A percentile compares a stretch with the other conserved stretches of the same genome.
Conservation (phyloP, 2,329 filamentous ascomycete species). For the Calonectria pauciramosa region DNA sequence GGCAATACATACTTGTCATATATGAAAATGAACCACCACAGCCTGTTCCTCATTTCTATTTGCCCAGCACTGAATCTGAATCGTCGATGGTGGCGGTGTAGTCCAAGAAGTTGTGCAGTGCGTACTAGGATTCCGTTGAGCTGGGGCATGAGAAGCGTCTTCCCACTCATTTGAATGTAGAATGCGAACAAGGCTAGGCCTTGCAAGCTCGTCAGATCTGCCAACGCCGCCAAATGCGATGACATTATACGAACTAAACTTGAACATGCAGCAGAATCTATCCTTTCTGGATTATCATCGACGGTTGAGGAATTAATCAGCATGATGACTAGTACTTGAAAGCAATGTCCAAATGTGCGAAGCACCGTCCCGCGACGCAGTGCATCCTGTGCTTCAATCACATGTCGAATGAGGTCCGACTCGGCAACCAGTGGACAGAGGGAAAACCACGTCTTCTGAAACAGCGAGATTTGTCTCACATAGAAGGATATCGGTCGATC, state of each 20-base stretch:
- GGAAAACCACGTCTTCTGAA: not conserved
- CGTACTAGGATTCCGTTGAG: not conserved
- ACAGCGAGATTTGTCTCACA: not conserved
- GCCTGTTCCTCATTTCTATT: not conserved
- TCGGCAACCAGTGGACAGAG: not conserved
- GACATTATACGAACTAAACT: not conserved
- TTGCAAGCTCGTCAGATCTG: not conserved
- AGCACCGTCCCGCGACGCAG: not conserved
- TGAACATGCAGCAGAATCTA: not conserved
- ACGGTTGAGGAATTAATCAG: not conserved
- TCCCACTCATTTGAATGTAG: not conserved
- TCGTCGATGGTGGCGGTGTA: not conserved
- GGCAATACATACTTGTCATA: not conserved
- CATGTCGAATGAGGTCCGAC: conserved; percentile 6
- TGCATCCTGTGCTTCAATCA: not conserved
- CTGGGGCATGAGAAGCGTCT: not conserved
- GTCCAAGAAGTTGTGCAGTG: not conserved
- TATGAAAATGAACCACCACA: conserved; percentile 9
- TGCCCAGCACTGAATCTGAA: conserved; percentile 3
- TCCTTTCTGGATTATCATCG: not conserved
- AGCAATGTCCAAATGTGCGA: not conserved
- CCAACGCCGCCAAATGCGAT: not conserved
- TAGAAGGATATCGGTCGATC: not conserved
- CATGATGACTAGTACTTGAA: not conserved
- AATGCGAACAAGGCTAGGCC: not conserved